phyloP scores from a whole-genome alignment of 2,329 filamentous ascomycete genomes.

The Lecanicillium sp. region DNA sequence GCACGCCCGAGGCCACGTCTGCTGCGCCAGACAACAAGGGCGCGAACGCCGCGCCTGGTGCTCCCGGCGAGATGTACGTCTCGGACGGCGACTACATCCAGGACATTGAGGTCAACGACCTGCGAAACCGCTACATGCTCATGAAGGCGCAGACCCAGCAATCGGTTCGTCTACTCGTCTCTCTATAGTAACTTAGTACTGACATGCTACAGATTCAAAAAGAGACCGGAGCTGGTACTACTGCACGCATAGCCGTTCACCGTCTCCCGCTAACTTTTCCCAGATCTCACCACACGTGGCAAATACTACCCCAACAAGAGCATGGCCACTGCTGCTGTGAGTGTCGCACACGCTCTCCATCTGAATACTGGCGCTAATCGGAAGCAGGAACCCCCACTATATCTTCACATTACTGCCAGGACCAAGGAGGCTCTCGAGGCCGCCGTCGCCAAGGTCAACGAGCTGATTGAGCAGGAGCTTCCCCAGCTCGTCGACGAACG shows the following conservation, averaged over 20 bases:
- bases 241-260: too few relatives aligned
- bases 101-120: conserved; percentile 97
- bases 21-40: conserved; percentile 21
- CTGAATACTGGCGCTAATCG: conserved; percentile 13
- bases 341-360: conserved; percentile 27
- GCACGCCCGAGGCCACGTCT: conserved; percentile 31
- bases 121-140: conserved; percentile 92
- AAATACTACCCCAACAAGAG: conserved; percentile 96
- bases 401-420: conserved; percentile 91
- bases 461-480: conserved; percentile 92
- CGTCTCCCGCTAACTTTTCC: conserved; percentile 31
- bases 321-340: conserved; percentile 89
- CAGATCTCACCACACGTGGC: conserved; percentile 97
- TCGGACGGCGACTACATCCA: conserved; percentile 97
- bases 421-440: conserved; percentile 86
- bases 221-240: conserved; percentile 99
- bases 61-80: conserved; percentile 87
- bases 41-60: conserved; percentile 31
- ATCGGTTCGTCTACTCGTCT: conserved; percentile 76
- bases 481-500: conserved; percentile 93
- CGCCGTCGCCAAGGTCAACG: conserved; percentile 82
- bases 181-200: background rate
- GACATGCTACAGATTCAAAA: conserved; percentile 79
- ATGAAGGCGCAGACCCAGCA: conserved; percentile 97
- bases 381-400: conserved; percentile 78